Conservation (phyloP, 495 filamentous ascomycete species). For the Hypoxylon fragiforme region DNA sequence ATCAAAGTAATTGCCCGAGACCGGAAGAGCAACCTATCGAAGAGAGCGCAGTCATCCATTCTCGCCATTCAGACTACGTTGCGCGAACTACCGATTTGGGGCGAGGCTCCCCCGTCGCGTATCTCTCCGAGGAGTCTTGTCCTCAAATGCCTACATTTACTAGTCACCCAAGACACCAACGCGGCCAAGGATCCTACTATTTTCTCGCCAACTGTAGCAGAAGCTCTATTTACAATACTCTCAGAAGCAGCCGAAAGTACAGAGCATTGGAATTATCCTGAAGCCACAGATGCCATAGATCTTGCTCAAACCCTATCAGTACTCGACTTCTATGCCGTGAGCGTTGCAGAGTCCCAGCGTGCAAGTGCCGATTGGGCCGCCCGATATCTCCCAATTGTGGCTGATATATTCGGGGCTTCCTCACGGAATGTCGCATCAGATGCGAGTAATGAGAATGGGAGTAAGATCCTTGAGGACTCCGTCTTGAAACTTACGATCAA, state of each 20-base stretch:
- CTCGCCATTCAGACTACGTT: conserved; percentile 53
- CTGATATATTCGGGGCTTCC: conserved; percentile 41
- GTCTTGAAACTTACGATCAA: conserved; percentile 79
- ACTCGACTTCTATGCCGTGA: conserved; percentile 49
- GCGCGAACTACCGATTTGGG: conserved; percentile 59
- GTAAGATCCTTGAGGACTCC: conserved; percentile 42
- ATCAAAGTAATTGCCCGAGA: conserved; percentile 61
- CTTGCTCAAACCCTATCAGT: conserved; percentile 46
- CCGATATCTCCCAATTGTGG: conserved; percentile 46
- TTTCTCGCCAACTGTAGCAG: conserved; percentile 54
- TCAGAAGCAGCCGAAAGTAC: conserved; percentile 38
- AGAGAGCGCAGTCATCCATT: conserved; percentile 58
- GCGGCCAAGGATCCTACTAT: conserved; percentile 46
- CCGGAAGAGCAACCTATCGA: conserved; percentile 70
- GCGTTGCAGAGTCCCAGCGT: conserved; percentile 41
- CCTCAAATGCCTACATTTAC: conserved; percentile 65
- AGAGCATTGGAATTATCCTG: conserved; percentile 40
- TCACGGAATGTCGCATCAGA: conserved; percentile 7
- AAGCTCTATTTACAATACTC: conserved; percentile 56
- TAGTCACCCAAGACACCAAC: conserved; percentile 55
- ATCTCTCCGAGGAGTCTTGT: conserved; percentile 66
- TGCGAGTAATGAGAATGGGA: conserved; percentile 36
- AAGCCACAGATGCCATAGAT: conserved; percentile 39
- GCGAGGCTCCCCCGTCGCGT: conserved; percentile 48
- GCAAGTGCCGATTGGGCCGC: conserved; percentile 40